A percentile compares a stretch with the other conserved stretches of the same genome.
These are phyloP conservation scores for Rhodotorula graminis DNA, from an alignment of 768 basidiomycete genomes.

Conservation along the genomic window DNA sequence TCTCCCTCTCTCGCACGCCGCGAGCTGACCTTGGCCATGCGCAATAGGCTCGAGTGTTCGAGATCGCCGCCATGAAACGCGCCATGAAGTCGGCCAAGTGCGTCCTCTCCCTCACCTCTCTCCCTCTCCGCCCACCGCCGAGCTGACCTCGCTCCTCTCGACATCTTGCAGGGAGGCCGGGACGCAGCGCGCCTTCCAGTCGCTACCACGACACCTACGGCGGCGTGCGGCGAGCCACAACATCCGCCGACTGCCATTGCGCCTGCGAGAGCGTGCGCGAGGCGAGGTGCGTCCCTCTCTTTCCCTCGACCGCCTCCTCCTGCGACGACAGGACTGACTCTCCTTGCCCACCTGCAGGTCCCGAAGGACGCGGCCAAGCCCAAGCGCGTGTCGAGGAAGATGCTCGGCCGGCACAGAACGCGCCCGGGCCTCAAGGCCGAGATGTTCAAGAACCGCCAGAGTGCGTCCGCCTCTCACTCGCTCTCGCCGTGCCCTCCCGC, in stretches of 20 bases:
- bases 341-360: background rate
- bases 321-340: too few species aligned
- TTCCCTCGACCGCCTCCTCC: background rate
- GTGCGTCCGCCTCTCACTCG: conserved; percentile 51
- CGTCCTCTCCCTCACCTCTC: conserved; percentile 7
- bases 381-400: conserved; percentile 31
- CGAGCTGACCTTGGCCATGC: background rate
- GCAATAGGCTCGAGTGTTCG: conserved; percentile 71
- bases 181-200: conserved; percentile 63
- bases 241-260: conserved; percentile 78
- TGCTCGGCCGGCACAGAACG: conserved; percentile 44
- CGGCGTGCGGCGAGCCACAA: conserved; percentile 92
- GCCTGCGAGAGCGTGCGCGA: conserved; percentile 72
- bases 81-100: conserved; percentile 78
- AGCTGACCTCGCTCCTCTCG: background rate
- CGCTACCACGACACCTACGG: conserved; percentile 82
- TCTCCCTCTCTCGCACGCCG: background rate
- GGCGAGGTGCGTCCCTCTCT: conserved; percentile 60
- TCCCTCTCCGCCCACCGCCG: background rate
- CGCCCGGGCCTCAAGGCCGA: conserved; percentile 48
- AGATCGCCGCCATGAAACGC: conserved; percentile 82
- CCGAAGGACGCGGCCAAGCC: conserved; percentile 38
- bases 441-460: conserved; percentile 57
- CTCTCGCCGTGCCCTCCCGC: background rate
- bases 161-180: conserved; percentile 26